These are phyloP conservation scores for Pseudotsuga menziesii DNA, from an alignment of 75 land plant species.

Conservation along the genomic window DNA sequence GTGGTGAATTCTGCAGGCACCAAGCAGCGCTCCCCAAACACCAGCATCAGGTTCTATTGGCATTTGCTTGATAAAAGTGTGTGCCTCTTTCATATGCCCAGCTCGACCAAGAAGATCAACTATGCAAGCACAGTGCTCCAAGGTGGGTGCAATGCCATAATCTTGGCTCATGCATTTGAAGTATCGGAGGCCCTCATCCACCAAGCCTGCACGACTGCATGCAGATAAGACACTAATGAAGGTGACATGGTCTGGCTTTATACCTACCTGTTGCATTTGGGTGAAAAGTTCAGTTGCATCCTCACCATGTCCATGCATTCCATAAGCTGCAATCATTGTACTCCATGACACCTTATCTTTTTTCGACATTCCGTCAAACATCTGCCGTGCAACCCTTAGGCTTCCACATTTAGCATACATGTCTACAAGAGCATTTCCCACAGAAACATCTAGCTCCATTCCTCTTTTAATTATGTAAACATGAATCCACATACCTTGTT, in stretches of 20 bases:
- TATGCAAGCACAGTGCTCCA: conserved; percentile 52
- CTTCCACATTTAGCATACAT: conserved; percentile 26
- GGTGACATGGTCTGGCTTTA: conserved; percentile 43
- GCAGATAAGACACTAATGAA: conserved; percentile 43
- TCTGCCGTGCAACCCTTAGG: conserved; percentile 25
- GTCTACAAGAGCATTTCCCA: conserved; percentile 28
- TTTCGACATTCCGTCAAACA: conserved; percentile 22
- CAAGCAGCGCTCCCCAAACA: conserved; percentile 44
- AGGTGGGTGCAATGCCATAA: conserved; percentile 27
- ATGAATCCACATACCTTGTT: conserved; percentile 18
- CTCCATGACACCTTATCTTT: conserved; percentile 42
- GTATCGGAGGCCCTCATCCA: conserved; percentile 33
- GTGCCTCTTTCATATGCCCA: conserved; percentile 39
- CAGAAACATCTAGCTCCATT: not conserved
- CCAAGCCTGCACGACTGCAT: conserved; percentile 53
- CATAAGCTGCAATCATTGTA: conserved; percentile 49
- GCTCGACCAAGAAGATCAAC: conserved; percentile 57
- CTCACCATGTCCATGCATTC: conserved; percentile 37
- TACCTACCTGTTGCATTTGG: conserved; percentile 28
- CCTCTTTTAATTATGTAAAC: not conserved
- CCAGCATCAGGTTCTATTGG: conserved; percentile 32
- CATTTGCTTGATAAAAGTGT: conserved; percentile 28
- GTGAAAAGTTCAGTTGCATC: conserved; percentile 32
- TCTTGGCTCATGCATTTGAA: conserved; percentile 40
- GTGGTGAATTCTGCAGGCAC: conserved; percentile 30